Evolutionary conservation across 2,329 filamentous ascomycete species (phyloP), one percentile per base, ranked within the genome.

Genomic region (Penicillium capsulatum): DNA sequence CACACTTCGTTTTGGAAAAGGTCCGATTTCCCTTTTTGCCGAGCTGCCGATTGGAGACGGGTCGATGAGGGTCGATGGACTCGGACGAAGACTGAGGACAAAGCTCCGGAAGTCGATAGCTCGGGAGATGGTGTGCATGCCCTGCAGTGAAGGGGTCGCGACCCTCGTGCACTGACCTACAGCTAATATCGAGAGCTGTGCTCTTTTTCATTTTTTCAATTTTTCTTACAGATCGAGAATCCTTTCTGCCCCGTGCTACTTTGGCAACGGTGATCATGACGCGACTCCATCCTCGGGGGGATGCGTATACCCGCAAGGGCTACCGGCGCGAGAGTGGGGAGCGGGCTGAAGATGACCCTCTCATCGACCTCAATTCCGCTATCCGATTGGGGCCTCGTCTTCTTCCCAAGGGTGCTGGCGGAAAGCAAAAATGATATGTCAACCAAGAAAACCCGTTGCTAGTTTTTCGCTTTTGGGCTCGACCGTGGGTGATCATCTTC

Each of bases 41-140:
- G 39, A 45, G 48, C 47, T 40, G 40, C 39, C 35, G 34, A 40
- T 44, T 40, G 24, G 24, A 36, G 22, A 11, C 31, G 17, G 22
- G 38, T 36, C 39, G 30, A 36, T 4, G 26, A 28, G 26, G 26
- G 26, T 34, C 31, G 20, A 16, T 38, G 43, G 44, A 35, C 45
- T 46, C 36, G 9, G 9, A 11, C 26, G 10, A 5, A 28, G 26
- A 11, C 27, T 35, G 10, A 33, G 40, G 42, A 36, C 38, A 45
- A 45, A 49, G 43, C 49, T 47, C 42, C 35, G 16, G 26, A 30
- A 46, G 6, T 45, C 16, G 44, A 54, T 40, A 45, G 46, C 48
- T 48, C 45, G 34, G 40, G 44, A 35, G 20, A 51, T 51, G 51
- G 43, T 49, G 36, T 54, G 51, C 50, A 53, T 52, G 31, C 22